These are phyloP conservation scores for Phoenix roebelenii DNA, from an alignment of 176 grass and related monocot species.

Conservation along the genomic window DNA sequence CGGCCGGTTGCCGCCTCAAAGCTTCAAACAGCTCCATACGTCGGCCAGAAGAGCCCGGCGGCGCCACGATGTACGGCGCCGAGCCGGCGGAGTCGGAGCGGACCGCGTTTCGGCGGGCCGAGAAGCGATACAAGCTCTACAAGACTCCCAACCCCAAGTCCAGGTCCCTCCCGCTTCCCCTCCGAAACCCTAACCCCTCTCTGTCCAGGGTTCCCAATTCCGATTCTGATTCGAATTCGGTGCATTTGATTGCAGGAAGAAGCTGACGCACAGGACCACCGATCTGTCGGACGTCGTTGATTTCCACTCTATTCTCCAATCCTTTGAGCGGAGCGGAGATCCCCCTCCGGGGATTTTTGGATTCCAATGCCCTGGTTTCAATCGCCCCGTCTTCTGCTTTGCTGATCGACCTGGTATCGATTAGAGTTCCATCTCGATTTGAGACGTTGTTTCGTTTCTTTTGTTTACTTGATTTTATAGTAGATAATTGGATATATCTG, in stretches of 20 bases:
- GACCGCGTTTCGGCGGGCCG: slow-evolving; percentile 57
- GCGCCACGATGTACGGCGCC: slow-evolving; percentile 40
- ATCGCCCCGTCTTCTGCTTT: slow-evolving; percentile 64
- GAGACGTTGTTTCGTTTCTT: not conserved
- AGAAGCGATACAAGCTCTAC: slow-evolving; percentile 92
- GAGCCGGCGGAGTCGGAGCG: slow-evolving; percentile 37
- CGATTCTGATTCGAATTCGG: not conserved
- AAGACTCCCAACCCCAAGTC: slow-evolving; percentile 48
- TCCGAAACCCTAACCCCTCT: not conserved
- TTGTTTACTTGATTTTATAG: not conserved
- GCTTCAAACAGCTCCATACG: too few relatives aligned
- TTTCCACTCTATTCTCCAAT: slow-evolving; percentile 32
- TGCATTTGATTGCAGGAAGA: slow-evolving; percentile 16
- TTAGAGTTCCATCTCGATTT: not conserved
- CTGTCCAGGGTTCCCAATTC: not conserved
- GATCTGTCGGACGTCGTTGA: slow-evolving; percentile 46
- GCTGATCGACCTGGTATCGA: slow-evolving; percentile 34
- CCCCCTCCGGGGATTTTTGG: slow-evolving; percentile 25
- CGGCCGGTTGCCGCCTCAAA: too few relatives aligned
- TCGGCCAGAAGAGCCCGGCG: too few relatives aligned
- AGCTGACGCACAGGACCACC: slow-evolving; percentile 1
- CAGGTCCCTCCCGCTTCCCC: slow-evolving; percentile 8
- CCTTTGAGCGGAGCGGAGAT: slow-evolving; percentile 18
- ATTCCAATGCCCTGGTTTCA: slow-evolving; percentile 33
- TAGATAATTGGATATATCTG: too few relatives aligned